Percentiles rank a stretch among this genome's conserved stretches.
Evolutionary conservation across 1,284 basidiomycete species (phyloP).

Genomic region (Malassezia furfur): DNA sequence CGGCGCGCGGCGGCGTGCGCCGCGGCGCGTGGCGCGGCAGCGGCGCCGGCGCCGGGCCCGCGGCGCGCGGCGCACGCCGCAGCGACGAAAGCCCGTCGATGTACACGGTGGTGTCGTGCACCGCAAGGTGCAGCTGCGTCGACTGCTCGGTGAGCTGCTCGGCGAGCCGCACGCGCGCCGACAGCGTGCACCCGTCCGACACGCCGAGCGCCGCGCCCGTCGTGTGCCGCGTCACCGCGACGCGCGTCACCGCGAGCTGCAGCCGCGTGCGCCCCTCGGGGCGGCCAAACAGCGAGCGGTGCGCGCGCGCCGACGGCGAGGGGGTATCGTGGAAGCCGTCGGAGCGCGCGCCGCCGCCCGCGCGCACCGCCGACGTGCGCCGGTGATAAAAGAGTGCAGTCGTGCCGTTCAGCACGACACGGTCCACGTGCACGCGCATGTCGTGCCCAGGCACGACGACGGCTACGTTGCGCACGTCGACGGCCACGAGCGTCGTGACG

Average conservation of each 20-base stretch:
- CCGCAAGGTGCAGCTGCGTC: background rate
- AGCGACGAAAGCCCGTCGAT: background rate
- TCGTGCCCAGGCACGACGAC: slow-evolving; percentile 28
- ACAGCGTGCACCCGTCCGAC: background rate
- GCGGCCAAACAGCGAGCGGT: background rate
- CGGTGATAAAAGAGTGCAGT: slow-evolving; percentile 20
- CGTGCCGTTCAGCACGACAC: background rate
- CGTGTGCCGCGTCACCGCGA: background rate
- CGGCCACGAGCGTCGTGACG: slow-evolving; percentile 21
- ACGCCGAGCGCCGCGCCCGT: background rate
- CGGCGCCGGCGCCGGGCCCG: too few relatives aligned
- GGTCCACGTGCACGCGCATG: slow-evolving; percentile 10
- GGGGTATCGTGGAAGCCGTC: slow-evolving; percentile 8
- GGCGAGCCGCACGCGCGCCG: background rate
- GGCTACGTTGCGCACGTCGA: slow-evolving; percentile 32
- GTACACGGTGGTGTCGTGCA: background rate
- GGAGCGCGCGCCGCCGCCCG: slow-evolving; percentile 13
- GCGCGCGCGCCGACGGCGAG: background rate
- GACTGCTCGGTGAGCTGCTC: background rate
- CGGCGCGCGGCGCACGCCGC: background rate
- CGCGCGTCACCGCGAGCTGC: background rate
- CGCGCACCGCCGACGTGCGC: slow-evolving; percentile 2
- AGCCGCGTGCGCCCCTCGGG: background rate
- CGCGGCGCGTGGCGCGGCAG: background rate
- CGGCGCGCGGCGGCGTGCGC: background rate